These are phyloP conservation scores for Rusavskia elegans DNA, from an alignment of 495 filamentous ascomycete species.

Conservation along the genomic window DNA sequence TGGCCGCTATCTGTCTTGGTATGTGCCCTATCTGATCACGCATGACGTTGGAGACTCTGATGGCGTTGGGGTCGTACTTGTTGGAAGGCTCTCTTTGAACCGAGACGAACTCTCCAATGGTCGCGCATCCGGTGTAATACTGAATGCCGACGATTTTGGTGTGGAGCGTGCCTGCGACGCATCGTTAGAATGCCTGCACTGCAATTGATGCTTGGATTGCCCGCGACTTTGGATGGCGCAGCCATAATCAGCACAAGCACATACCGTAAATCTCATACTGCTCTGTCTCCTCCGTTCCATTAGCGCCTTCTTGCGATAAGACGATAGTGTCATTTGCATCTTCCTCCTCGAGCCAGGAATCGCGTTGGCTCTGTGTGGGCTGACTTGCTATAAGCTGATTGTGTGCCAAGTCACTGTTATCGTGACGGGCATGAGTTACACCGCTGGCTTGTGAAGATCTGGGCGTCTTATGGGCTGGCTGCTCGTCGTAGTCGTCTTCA, in stretches of 20 bases:
- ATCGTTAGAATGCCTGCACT: neutral
- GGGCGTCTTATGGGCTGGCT: neutral
- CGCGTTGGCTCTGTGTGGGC: constrained; percentile 6
- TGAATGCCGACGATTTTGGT: constrained; percentile 68
- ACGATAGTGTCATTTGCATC: constrained; percentile 17
- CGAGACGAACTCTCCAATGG: constrained; percentile 53
- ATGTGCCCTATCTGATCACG: constrained; percentile 70
- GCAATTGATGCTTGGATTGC: too few species aligned
- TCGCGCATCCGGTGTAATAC: constrained; percentile 62
- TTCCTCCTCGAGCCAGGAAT: constrained; percentile 13
- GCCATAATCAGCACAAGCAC: neutral
- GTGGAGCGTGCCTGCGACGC: constrained; percentile 21
- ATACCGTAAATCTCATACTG: constrained; percentile 36
- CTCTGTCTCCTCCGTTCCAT: constrained; percentile 19
- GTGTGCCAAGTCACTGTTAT: too few species aligned
- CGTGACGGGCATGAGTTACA: neutral
- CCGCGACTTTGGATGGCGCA: neutral
- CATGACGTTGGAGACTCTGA: constrained; percentile 68
- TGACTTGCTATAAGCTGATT: neutral
- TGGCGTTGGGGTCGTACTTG: constrained; percentile 60
- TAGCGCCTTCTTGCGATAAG: constrained; percentile 27
- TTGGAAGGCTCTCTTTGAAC: constrained; percentile 56
- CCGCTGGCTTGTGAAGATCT: neutral
- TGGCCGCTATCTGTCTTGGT: constrained; percentile 43
- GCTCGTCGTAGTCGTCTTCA: constrained; percentile 25